Percentiles rank a stretch among this genome's conserved stretches.
These are phyloP conservation scores for Wickerhamiella dianesei DNA, from an alignment of 805 yeast genomes.

Conservation along the genomic window DNA sequence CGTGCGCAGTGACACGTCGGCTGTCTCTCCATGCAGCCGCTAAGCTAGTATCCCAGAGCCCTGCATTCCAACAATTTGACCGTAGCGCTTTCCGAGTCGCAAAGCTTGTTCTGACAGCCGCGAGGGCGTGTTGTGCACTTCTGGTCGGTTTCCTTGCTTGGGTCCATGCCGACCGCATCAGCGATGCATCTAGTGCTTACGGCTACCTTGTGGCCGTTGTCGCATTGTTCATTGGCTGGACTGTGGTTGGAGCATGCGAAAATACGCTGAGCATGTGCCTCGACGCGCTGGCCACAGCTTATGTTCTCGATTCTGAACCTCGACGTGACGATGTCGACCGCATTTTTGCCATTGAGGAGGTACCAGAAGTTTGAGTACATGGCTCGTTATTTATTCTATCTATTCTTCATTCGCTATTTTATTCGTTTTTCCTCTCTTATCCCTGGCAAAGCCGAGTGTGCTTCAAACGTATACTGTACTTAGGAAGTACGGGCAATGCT, in stretches of 20 bases:
- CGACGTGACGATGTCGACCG: conserved; percentile 24
- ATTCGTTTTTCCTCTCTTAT: no score
- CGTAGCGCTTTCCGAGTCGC: conserved; percentile 27
- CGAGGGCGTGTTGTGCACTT: conserved; percentile 27
- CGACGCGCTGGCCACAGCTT: conserved; percentile 27
- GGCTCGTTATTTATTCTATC: not conserved
- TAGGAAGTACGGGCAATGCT: no score
- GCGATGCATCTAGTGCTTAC: conserved; percentile 25
- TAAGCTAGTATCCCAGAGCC: conserved; percentile 13
- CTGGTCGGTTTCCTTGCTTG: conserved; percentile 28
- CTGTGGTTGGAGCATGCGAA: conserved; percentile 31
- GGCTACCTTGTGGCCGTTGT: conserved; percentile 30
- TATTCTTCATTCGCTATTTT: no score
- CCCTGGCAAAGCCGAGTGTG: no score
- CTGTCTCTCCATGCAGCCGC: conserved; percentile 26
- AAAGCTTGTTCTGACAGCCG: conserved; percentile 27
- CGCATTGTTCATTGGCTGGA: conserved; percentile 31
- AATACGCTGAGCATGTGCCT: conserved; percentile 28
- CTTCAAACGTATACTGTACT: no score
- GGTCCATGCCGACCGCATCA: conserved; percentile 28
- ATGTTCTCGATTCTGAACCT: conserved; percentile 21
- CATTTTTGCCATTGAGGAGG: conserved; percentile 10
- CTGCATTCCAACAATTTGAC: conserved; percentile 14
- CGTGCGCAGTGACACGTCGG: conserved; percentile 26
- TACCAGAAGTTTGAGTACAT: not conserved